Evolutionary conservation across 169 alveolate genomes (phyloP), one percentile per base, ranked within the genome.

Genomic region (Eimeria sp.): DNA sequence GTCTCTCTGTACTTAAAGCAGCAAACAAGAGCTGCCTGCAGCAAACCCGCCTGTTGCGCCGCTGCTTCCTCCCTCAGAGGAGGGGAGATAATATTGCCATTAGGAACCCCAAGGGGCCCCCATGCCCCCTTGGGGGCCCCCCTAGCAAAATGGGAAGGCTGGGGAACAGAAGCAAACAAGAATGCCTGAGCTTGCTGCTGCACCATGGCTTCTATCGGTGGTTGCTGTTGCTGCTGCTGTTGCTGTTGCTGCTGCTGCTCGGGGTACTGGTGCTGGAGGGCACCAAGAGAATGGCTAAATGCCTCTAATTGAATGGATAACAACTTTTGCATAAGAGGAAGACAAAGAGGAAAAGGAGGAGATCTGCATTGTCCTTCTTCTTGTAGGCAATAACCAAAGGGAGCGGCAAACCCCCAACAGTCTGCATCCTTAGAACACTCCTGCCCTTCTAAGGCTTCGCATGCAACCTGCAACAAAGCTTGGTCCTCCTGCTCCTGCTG

Each of bases 121-220:
- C 65, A 45, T 51, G 43, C 51, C n/a, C 65, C 89, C 43, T 14
- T 14, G 34, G 89, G 57, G 65, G 43, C 65, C 67, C 89, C 89
- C 58, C 61, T 14, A 7, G 30, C 49, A n/a, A 75, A 78, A 30
- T 78, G 65, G 9, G 89, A 43, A 20, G 89, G 57, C 34, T 78
- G 89, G 14, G 89, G 89, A 30, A 78, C 18, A 13, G 22, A 18
- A 0, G 89, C 89, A 22, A 78, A 78, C 65, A 78, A 65, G 65
- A 78, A 78, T n/a, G 65, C 89, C 30, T 78, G 89, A 27, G 89
- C 89, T 45, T 78, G 89, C 89, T 78, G 89, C 89, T 78, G 89
- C 89, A 78, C 89, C 89, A 78, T 43, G 65, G 22, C 65, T 40
- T 78, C 89, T 13, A 78, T 30, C 3, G 89, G 65, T 49, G 49